Conservation (phyloP, 208 protist species). For the Leptomonas pyrrhocoris region DNA sequence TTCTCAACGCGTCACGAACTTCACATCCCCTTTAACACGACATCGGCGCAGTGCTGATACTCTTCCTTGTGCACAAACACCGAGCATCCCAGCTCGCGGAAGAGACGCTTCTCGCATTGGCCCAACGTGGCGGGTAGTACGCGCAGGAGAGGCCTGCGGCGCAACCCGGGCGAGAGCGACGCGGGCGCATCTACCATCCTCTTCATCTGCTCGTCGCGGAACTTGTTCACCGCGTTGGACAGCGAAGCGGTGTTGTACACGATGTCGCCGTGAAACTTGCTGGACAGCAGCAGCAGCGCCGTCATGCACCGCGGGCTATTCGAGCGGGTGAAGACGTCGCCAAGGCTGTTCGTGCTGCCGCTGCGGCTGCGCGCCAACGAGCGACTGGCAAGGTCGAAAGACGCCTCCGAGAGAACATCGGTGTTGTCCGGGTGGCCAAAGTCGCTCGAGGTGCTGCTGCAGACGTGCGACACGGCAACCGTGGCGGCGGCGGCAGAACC, state of each 20-base stretch:
- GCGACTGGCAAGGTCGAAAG: neutral
- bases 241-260: conserved; percentile 47
- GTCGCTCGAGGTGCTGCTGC: conserved; percentile 37
- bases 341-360: conserved; percentile 21
- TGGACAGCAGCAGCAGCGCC: conserved; percentile 37
- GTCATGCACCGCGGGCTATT: conserved; percentile 40
- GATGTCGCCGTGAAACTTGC: conserved; percentile 54
- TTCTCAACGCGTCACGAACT: neutral
- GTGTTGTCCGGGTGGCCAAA: conserved; percentile 14
- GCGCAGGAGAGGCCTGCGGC: conserved; percentile 17
- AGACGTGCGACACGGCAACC: conserved; percentile 13
- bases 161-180: neutral
- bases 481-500: neutral
- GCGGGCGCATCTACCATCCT: neutral
- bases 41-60: conserved; percentile 33
- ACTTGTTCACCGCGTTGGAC: conserved; percentile 27
- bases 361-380: conserved; percentile 15
- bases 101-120: conserved; percentile 46
- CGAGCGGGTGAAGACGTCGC: conserved; percentile 32
- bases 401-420: neutral
- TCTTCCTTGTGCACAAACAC: conserved; percentile 36
- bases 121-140: conserved; percentile 31
- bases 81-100: conserved; percentile 34
- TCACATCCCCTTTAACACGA: conserved; percentile 10
- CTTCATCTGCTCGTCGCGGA: conserved; percentile 24